Percentiles rank a stretch among this genome's conserved stretches.
Conservation (phyloP, 208 protist species). For the Porcisia deanei region DNA sequence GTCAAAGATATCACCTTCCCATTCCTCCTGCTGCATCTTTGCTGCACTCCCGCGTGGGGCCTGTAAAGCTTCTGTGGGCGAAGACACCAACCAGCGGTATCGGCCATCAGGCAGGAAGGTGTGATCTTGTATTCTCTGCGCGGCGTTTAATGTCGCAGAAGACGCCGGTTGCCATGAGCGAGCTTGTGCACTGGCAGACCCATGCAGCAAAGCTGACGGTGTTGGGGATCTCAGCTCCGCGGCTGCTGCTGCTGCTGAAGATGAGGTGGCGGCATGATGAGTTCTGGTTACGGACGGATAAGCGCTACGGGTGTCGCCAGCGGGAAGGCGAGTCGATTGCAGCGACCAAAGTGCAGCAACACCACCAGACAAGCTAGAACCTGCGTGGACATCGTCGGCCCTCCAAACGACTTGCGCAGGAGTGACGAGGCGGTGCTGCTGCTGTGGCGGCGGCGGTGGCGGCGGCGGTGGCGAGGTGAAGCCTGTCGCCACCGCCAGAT, state of each 20-base stretch:
- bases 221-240: not conserved
- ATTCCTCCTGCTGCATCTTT: not conserved
- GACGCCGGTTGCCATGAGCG: not conserved
- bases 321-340: not conserved
- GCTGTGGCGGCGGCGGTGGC: not conserved
- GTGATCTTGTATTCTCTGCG: not conserved
- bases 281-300: not conserved
- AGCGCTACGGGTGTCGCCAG: not conserved
- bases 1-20: conserved; percentile 10
- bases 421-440: not conserved
- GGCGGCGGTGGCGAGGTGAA: not conserved
- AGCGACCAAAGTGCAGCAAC: not conserved
- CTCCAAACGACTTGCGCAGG: conserved; percentile 4
- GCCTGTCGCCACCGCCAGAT: not conserved
- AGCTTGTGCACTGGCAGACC: not conserved
- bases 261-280: not conserved
- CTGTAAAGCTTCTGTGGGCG: not conserved
- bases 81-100: not conserved
- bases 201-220: not conserved
- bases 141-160: not conserved
- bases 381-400: not conserved
- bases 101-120: not conserved
- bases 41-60: not conserved
- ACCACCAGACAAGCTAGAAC: not conserved
- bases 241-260: not conserved